Evolutionary conservation across 1,139 yeast species (phyloP).

Genomic region (Zygosaccharomyces pseudobailii): DNA sequence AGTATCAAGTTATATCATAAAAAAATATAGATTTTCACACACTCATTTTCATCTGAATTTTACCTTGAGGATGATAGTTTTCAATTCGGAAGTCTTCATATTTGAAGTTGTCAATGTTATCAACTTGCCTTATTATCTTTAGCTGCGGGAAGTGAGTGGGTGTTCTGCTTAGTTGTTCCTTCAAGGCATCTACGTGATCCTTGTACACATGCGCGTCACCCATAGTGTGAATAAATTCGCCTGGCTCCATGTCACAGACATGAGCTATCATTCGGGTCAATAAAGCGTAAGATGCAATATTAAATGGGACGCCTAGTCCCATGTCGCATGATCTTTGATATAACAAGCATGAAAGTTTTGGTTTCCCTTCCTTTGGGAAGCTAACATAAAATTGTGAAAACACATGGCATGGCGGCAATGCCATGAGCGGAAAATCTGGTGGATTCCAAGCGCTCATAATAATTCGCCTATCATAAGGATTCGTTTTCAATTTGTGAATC

Average conservation of each 20-base stretch:
- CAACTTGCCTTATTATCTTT: slow-evolving; percentile 60
- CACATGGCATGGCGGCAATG: slow-evolving; percentile 97
- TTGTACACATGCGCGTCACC: slow-evolving; percentile 95
- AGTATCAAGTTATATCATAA: no score
- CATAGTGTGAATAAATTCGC: slow-evolving; percentile 90
- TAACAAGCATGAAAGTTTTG: slow-evolving; percentile 76
- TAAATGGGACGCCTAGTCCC: slow-evolving; percentile 98
- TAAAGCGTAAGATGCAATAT: slow-evolving; percentile 92
- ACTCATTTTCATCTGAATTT: slow-evolving; percentile 83
- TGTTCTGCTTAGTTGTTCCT: slow-evolving; percentile 65
- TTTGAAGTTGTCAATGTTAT: slow-evolving; percentile 76
- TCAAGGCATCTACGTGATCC: slow-evolving; percentile 87
- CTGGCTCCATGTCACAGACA: slow-evolving; percentile 88
- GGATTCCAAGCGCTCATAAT: slow-evolving; percentile 99
- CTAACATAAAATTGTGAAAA: slow-evolving; percentile 92
- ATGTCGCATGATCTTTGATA: slow-evolving; percentile 98
- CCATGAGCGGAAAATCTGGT: slow-evolving; percentile 88
- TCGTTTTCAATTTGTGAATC: slow-evolving; percentile 71
- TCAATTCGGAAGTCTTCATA: slow-evolving; percentile 80
- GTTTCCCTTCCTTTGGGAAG: slow-evolving; percentile 57
- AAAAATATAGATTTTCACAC: slow-evolving; percentile 34
- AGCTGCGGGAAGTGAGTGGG: slow-evolving; percentile 82
- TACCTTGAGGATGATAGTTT: slow-evolving; percentile 75
- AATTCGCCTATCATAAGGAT: slow-evolving; percentile 91
- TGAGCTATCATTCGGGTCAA: slow-evolving; percentile 94